These are phyloP conservation scores for Eimeria praecox DNA, from an alignment of 169 alveolate genomes.

Conservation along the genomic window DNA sequence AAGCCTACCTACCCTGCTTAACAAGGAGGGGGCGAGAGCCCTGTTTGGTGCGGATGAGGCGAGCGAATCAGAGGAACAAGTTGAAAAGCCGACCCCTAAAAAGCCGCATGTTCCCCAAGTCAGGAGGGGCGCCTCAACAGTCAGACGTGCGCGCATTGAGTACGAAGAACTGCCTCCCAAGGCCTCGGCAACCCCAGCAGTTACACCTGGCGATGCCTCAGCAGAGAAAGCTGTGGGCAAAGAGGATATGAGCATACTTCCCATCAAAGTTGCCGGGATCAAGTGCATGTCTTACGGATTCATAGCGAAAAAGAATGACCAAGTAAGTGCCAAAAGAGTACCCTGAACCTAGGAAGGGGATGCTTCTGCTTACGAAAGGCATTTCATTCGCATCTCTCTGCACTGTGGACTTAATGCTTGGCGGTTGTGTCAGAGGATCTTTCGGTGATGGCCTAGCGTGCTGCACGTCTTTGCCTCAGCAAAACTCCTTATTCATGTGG, in stretches of 20 bases:
- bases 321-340: conserved; percentile 10
- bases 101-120: neutral
- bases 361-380: neutral
- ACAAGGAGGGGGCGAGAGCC: conserved; percentile 77
- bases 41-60: conserved; percentile 54
- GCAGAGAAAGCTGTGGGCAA: neutral
- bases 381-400: neutral
- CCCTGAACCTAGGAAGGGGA: neutral
- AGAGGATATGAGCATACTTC: conserved; percentile 33
- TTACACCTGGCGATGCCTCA: neutral
- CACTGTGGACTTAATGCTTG: neutral
- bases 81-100: neutral
- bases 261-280: conserved; percentile 90
- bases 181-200: neutral
- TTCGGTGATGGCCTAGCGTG: neutral
- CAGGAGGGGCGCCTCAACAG: conserved; percentile 33
- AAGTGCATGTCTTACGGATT: conserved; percentile 96
- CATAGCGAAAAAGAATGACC: conserved; percentile 87
- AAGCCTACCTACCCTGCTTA: conserved; percentile 94
- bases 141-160: conserved; percentile 57
- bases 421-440: neutral
- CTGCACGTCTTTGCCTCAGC: neutral
- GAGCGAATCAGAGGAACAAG: conserved; percentile 23
- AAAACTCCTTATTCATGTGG: neutral
- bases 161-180: conserved; percentile 46